Evolutionary conservation across 129 eudicot genomes (phyloP), one percentile per base, ranked within the genome.

Genomic region (Artemisia argyi): DNA sequence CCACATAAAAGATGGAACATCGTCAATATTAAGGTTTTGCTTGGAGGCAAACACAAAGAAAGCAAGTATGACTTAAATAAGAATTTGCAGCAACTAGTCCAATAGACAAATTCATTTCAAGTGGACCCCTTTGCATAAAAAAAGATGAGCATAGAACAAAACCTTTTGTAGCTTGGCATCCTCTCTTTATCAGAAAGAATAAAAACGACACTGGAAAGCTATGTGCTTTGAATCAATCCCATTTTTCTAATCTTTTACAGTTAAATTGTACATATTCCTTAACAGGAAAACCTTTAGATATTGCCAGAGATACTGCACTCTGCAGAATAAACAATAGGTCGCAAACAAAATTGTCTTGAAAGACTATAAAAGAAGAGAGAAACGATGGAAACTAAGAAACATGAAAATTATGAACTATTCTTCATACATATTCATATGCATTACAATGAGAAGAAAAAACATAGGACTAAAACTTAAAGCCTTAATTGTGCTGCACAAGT

Each of bases 401-500:
- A 68, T 42, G 35, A 71, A 66, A 16, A 51, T 22, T 28, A 65
- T 53, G 26, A 70, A 39, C 46, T 18, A 42, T 60, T 60, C 74
- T 71, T 47, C 15, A 24, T 42, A 56, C 16, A 76, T 54, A 73
- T 3, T 61, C 16, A 59, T 64, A 77, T 61, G 78, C 67, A 28
- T 76, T 66, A 75, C 51, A 63, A 47, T 11, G 62, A 69, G 66
- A 52, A 52, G 22, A 17, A 16, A 28, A 51, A 75, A 71, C 56
- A 18, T 5, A 65, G 48, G 65, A 16, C 22, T 9, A 16, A 22
- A 39, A 63, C 30, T 78, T 77, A 80, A 22, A 73, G 3, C 73
- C 74, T 71, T 12, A 86, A 77, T 65, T 78, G 76, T 32, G 92
- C 69, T 15, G 73, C 82, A 65, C 98, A 93, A 11, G 65, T 20